A percentile compares a stretch with the other conserved stretches of the same genome.
Evolutionary conservation across 2,329 filamentous ascomycete species (phyloP).

Genomic region (Cercospora brassicicola): DNA sequence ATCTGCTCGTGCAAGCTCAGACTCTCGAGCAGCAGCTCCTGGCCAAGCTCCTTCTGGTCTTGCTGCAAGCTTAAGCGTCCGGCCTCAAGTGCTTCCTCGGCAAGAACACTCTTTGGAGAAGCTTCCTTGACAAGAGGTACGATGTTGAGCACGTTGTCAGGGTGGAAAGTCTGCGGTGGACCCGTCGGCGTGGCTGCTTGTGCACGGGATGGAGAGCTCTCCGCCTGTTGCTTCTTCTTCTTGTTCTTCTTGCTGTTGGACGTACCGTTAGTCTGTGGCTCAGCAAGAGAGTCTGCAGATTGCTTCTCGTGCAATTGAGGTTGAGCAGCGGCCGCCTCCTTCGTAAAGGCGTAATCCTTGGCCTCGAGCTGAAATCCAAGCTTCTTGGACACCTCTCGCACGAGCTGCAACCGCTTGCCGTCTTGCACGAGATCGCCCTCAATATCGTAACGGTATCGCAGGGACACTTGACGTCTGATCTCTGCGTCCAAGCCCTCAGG

Average conservation of each 20-base stretch:
- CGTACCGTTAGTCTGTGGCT: constrained; percentile 39
- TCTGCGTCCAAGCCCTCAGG: constrained; percentile 68
- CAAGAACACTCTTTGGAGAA: constrained; percentile 81
- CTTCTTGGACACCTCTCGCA: constrained; percentile 86
- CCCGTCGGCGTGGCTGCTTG: constrained; percentile 48
- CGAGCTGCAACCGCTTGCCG: constrained; percentile 74
- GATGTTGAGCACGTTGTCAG: constrained; percentile 86
- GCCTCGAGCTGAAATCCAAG: constrained; percentile 84
- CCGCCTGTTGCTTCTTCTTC: constrained; percentile 58
- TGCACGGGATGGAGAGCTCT: constrained; percentile 49
- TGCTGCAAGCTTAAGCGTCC: constrained; percentile 95
- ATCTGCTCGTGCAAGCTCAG: constrained; percentile 97
- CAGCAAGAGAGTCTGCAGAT: constrained; percentile 34
- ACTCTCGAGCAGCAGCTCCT: constrained; percentile 93
- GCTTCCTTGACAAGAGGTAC: constrained; percentile 96
- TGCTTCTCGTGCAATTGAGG: constrained; percentile 31
- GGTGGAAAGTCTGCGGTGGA: constrained; percentile 64
- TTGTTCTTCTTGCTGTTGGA: constrained; percentile 50
- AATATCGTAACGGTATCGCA: constrained; percentile 76
- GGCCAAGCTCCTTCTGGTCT: constrained; percentile 90
- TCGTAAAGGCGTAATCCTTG: constrained; percentile 71
- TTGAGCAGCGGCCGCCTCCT: constrained; percentile 33
- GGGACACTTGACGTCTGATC: constrained; percentile 68
- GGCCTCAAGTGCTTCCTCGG: constrained; percentile 93
- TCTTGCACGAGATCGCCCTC: constrained; percentile 65